These are phyloP conservation scores for Cryptococcus hybrid DNA, from an alignment of 1,284 basidiomycete genomes.

Conservation along the genomic window DNA sequence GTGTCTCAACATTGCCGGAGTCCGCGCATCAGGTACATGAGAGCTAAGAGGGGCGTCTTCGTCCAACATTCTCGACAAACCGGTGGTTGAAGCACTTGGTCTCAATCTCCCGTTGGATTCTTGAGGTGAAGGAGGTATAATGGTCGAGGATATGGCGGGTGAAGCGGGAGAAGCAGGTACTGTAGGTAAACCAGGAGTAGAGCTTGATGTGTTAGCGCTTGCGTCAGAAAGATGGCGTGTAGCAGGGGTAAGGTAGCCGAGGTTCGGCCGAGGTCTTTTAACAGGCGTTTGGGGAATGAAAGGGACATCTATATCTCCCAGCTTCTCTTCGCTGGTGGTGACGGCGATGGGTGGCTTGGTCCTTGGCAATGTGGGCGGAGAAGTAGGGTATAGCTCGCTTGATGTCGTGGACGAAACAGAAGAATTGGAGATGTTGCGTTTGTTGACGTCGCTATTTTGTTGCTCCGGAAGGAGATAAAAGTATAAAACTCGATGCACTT, in stretches of 20 bases:
- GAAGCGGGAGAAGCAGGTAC: constrained; percentile 27
- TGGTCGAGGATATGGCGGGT: neutral
- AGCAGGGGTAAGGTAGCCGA: constrained; percentile 42
- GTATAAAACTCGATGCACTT: constrained; percentile 90
- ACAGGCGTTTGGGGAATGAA: constrained; percentile 45
- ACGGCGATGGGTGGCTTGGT: neutral
- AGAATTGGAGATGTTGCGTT: constrained; percentile 1
- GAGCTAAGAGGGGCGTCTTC: constrained; percentile 1
- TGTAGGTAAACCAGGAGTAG: constrained; percentile 24
- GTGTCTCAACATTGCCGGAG: too few relatives aligned
- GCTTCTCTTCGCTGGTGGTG: neutral
- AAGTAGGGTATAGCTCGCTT: constrained; percentile 18
- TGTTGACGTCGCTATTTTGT: constrained; percentile 27
- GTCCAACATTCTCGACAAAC: constrained; percentile 14
- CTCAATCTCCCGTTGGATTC: constrained; percentile 2
- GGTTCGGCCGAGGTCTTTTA: constrained; percentile 33
- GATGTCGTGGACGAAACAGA: constrained; percentile 19
- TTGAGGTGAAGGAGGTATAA: neutral
- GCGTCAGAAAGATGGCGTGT: constrained; percentile 20
- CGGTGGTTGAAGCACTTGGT: constrained; percentile 9
- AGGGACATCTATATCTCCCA: constrained; percentile 30
- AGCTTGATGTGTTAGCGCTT: constrained; percentile 9
- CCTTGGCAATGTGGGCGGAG: constrained; percentile 3
- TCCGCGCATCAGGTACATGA: too few relatives aligned
- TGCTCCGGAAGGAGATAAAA: constrained; percentile 83